These are phyloP conservation scores for Ophiorrhiza pumila DNA, from an alignment of 257 asterid species.

Conservation along the genomic window DNA sequence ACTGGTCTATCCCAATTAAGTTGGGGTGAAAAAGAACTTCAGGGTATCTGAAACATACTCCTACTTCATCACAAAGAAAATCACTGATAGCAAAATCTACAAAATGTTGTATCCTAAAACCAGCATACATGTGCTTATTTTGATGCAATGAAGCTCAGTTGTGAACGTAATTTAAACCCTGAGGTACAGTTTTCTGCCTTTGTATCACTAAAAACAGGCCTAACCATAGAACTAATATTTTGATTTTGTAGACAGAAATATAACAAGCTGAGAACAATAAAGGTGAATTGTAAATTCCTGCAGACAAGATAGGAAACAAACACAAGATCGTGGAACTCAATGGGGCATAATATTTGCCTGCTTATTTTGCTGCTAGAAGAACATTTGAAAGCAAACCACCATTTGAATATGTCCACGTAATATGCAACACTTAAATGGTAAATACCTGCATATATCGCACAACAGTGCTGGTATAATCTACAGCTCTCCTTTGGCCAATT, in stretches of 20 bases:
- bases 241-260: not conserved
- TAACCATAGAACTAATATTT: not conserved
- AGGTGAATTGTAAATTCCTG: not conserved
- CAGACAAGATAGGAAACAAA: not conserved
- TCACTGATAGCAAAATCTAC: not conserved
- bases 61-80: not conserved
- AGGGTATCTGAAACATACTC: slow-evolving; percentile 64
- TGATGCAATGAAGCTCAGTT: not conserved
- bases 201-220: too few relatives aligned
- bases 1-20: slow-evolving; percentile 80
- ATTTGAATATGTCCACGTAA: not conserved
- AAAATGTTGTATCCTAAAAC: not conserved
- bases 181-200: too few relatives aligned
- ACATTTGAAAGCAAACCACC: not conserved
- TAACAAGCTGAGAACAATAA: not conserved
- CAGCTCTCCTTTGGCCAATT: slow-evolving; percentile 95
- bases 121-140: not conserved
- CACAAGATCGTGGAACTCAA: not conserved
- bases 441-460: slow-evolving; percentile 93
- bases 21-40: slow-evolving; percentile 80
- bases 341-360: not conserved
- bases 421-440: slow-evolving; percentile 2
- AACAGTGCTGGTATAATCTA: slow-evolving; percentile 95
- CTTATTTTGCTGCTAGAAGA: not conserved
- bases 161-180: not conserved